These are phyloP conservation scores for Alternaria arborescens DNA, from an alignment of 2,329 filamentous ascomycete species.

Conservation along the genomic window DNA sequence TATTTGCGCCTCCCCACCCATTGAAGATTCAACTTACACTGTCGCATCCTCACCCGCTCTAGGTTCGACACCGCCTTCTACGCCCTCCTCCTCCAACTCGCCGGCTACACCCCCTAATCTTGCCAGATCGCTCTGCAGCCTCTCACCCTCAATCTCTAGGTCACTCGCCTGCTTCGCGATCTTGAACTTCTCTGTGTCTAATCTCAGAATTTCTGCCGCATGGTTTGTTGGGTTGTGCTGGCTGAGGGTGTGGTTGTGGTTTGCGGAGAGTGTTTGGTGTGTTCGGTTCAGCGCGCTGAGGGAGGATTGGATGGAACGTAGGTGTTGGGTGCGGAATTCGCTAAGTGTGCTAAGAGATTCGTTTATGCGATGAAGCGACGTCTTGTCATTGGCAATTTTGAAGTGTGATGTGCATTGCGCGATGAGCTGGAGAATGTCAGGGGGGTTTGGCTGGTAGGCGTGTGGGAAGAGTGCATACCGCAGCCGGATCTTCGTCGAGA, in stretches of 20 bases:
- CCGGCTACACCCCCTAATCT: conserved; percentile 78
- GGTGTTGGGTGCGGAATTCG: conserved; percentile 80
- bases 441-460: not conserved
- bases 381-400: conserved; percentile 89
- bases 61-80: conserved; percentile 73
- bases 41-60: conserved; percentile 60
- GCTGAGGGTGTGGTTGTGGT: conserved; percentile 78
- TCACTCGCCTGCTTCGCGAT: conserved; percentile 91
- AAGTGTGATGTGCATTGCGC: conserved; percentile 92
- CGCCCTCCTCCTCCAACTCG: conserved; percentile 85
- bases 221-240: conserved; percentile 81
- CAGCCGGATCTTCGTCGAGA: conserved; percentile 91
- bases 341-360: conserved; percentile 85
- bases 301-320: conserved; percentile 53
- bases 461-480: conserved; percentile 62
- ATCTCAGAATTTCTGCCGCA: conserved; percentile 81
- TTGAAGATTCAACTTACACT: conserved; percentile 50
- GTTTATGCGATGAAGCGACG: conserved; percentile 81
- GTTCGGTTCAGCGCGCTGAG: conserved; percentile 73
- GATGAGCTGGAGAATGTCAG: conserved; percentile 72
- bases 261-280: conserved; percentile 75
- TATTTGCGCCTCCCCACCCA: not conserved
- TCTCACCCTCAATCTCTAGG: conserved; percentile 92
- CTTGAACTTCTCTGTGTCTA: conserved; percentile 94
- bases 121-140: conserved; percentile 80